These are phyloP conservation scores for Colletotrichum acutatum DNA, from an alignment of 2,329 filamentous ascomycete species.

Conservation along the genomic window DNA sequence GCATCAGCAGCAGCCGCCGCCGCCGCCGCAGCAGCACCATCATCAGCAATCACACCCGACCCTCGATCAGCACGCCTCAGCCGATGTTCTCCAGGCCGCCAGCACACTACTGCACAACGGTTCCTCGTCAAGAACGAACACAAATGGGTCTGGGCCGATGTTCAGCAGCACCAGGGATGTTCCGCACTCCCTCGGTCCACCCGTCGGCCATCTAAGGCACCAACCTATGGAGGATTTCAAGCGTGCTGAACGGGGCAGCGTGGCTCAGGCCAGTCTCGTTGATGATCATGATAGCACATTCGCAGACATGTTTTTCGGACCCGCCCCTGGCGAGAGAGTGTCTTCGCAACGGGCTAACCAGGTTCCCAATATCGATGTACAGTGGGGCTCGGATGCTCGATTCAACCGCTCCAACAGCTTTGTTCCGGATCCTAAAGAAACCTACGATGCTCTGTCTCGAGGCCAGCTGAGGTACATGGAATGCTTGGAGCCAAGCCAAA, in stretches of 20 bases:
- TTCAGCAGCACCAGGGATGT: constrained; percentile 29
- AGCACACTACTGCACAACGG: constrained; percentile 59
- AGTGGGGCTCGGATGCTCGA: constrained; percentile 76
- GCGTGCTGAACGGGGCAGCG: constrained; percentile 49
- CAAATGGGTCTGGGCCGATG: constrained; percentile 34
- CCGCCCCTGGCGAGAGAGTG: constrained; percentile 35
- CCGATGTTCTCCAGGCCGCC: constrained; percentile 70
- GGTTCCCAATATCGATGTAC: constrained; percentile 57
- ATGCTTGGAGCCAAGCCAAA: constrained; percentile 67
- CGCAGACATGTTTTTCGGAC: constrained; percentile 54
- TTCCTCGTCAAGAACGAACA: constrained; percentile 41
- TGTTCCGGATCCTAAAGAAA: constrained; percentile 66
- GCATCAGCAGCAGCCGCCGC: constrained; percentile 39
- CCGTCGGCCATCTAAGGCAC: constrained; percentile 54
- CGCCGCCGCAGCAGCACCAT: constrained; percentile 40
- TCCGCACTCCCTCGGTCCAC: constrained; percentile 43
- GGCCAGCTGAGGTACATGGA: constrained; percentile 66
- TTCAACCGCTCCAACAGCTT: constrained; percentile 71
- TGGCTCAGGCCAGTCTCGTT: constrained; percentile 39
- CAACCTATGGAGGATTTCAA: constrained; percentile 56
- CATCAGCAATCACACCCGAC: constrained; percentile 36
- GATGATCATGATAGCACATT: constrained; percentile 50
- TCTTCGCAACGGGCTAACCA: constrained; percentile 39
- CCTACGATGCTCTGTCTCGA: constrained; percentile 66
- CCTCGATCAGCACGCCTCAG: constrained; percentile 49